Conservation (phyloP, 345 rosid species). For the Cardamine chenopodiifolia region DNA sequence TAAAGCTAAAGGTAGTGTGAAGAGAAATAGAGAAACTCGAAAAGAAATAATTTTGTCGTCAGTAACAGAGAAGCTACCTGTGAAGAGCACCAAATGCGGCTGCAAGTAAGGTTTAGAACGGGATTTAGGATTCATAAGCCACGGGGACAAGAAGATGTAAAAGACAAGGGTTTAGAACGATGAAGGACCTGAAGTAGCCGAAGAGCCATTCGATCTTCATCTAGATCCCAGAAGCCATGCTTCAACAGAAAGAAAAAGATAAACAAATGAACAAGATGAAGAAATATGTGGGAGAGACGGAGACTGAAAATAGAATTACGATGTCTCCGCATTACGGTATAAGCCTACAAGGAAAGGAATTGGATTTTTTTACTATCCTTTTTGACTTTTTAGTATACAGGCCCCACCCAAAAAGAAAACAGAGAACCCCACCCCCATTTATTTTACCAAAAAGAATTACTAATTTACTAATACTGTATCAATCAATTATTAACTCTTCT, state of each 20-base stretch:
- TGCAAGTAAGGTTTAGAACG: constrained; percentile 44
- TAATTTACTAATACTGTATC: constrained; percentile 23
- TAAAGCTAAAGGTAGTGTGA: neutral
- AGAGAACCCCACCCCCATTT: neutral
- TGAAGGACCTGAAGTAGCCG: constrained; percentile 57
- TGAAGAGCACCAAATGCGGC: constrained; percentile 94
- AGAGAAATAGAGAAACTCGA: constrained; percentile 26
- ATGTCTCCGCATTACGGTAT: no score
- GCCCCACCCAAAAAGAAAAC: neutral
- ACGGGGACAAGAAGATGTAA: neutral
- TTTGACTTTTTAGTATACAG: constrained; percentile 18
- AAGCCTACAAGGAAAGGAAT: constrained; percentile 34
- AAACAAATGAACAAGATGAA: neutral
- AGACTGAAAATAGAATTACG: constrained; percentile 14
- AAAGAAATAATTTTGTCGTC: neutral
- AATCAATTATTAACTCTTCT: constrained; percentile 21
- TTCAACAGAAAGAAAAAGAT: constrained; percentile 37
- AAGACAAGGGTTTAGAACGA: neutral
- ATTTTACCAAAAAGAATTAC: constrained; percentile 37
- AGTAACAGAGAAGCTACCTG: constrained; percentile 50
- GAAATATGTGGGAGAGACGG: neutral
- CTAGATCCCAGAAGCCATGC: constrained; percentile 80
- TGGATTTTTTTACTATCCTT: neutral
- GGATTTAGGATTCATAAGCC: constrained; percentile 8
- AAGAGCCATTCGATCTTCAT: constrained; percentile 81